Evolutionary conservation across 1,139 yeast genomes (phyloP).

Genomic region (Blastobotrys raffinosifermentans): DNA sequence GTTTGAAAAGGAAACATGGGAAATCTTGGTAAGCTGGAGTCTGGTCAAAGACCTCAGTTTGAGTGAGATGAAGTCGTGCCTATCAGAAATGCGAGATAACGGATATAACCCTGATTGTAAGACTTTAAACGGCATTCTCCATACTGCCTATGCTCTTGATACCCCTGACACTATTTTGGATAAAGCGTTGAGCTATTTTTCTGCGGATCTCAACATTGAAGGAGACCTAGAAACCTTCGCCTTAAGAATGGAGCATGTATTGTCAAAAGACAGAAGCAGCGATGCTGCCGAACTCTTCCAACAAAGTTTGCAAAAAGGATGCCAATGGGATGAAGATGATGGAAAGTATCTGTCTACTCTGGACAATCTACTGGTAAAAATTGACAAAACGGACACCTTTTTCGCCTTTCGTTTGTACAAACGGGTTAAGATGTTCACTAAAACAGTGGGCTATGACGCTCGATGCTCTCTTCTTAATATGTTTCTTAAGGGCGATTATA

Average conservation of each 20-base stretch:
- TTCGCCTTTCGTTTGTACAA: conserved; percentile 29
- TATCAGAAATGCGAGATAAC: conserved; percentile 16
- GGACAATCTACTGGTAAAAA: conserved; percentile 30
- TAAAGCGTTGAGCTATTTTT: conserved; percentile 20
- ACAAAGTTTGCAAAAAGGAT: conserved; percentile 36
- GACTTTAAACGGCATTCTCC: conserved; percentile 26
- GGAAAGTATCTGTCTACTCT: conserved; percentile 31
- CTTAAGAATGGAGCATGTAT: conserved; percentile 25
- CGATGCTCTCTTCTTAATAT: conserved; percentile 43
- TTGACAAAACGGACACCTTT: conserved; percentile 27
- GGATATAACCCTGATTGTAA: conserved; percentile 22
- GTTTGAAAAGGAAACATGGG: conserved; percentile 33
- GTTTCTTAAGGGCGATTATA: conserved; percentile 44
- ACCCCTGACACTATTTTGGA: conserved; percentile 17
- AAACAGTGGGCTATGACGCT: conserved; percentile 38
- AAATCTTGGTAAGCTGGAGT: conserved; percentile 31
- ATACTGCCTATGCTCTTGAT: conserved; percentile 18
- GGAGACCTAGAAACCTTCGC: conserved; percentile 26
- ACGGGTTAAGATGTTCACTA: conserved; percentile 37
- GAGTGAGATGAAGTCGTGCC: conserved; percentile 11
- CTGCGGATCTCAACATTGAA: conserved; percentile 19
- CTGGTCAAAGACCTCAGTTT: conserved; percentile 21
- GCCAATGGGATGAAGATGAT: conserved; percentile 40
- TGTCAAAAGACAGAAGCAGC: conserved; percentile 22
- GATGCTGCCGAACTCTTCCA: conserved; percentile 35